Evolutionary conservation across 768 basidiomycete species (phyloP).

Genomic region (Kwoniella botswanensis): DNA sequence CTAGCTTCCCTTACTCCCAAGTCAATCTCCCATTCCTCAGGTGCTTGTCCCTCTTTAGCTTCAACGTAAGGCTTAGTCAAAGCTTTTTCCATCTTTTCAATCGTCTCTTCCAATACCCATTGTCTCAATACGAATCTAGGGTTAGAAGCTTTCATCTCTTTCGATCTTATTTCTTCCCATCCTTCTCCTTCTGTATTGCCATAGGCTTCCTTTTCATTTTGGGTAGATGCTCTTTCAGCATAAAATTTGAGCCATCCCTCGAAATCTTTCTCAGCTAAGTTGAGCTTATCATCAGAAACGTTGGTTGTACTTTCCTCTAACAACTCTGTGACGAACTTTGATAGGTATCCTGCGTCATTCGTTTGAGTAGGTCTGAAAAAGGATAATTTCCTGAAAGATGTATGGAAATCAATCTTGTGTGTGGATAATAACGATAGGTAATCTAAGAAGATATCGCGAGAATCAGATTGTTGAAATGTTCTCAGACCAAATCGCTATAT

Average conservation of each 20-base stretch:
- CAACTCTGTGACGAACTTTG: conserved; percentile 55
- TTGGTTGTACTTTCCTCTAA: conserved; percentile 62
- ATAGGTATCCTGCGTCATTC: conserved; percentile 20
- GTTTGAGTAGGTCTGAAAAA: conserved; percentile 65
- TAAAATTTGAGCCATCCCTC: conserved; percentile 70
- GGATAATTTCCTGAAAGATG: conserved; percentile 75
- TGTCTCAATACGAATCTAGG: conserved; percentile 92
- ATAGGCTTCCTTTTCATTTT: conserved; percentile 62
- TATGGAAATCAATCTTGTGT: conserved; percentile 84
- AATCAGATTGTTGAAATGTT: conserved; percentile 66
- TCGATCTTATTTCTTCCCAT: conserved; percentile 39
- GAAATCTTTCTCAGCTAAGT: conserved; percentile 65
- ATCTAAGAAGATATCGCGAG: conserved; percentile 67
- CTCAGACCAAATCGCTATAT: conserved; percentile 76
- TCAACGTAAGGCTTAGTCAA: conserved; percentile 15
- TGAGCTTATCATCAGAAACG: conserved; percentile 23
- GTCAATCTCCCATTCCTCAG: conserved; percentile 26
- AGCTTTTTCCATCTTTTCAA: conserved; percentile 67
- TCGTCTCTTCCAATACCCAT: conserved; percentile 95
- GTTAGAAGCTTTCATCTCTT: conserved; percentile 67
- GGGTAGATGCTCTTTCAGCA: conserved; percentile 64
- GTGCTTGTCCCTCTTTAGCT: conserved; percentile 17
- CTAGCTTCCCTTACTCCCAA: conserved; percentile 68
- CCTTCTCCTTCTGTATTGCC: neutral
- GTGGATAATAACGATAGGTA: conserved; percentile 75